Conservation (phyloP, 345 rosid species). For the Chamaenerion angustifolium region DNA sequence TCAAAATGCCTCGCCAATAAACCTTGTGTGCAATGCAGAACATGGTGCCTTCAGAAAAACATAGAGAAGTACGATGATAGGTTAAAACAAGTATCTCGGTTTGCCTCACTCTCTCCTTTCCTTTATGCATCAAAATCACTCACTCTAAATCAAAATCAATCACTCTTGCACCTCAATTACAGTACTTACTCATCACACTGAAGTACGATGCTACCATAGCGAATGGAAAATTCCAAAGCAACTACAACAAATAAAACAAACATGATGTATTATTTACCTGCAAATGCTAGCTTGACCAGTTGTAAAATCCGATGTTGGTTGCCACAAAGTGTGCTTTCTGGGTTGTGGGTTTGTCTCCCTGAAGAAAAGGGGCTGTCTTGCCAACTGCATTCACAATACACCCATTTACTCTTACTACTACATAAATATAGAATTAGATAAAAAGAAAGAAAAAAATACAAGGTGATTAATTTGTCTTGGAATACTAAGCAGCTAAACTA, state of each 20-base stretch:
- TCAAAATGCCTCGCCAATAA: slow-evolving; percentile 47
- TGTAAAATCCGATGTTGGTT: slow-evolving; percentile 61
- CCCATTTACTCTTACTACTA: too few relatives aligned
- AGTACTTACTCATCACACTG: too few relatives aligned
- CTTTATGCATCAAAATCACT: too few relatives aligned
- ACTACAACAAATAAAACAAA: too few relatives aligned
- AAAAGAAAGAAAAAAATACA: background rate
- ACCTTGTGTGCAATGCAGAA: slow-evolving; percentile 43
- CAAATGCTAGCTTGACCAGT: slow-evolving; percentile 51
- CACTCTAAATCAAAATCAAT: too few relatives aligned
- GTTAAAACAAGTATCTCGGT: too few relatives aligned
- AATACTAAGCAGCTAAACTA: background rate
- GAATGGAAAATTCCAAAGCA: too few relatives aligned
- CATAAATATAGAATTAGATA: background rate
- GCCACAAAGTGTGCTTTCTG: slow-evolving; percentile 67
- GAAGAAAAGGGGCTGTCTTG: slow-evolving; percentile 68
- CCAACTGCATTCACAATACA: slow-evolving; percentile 28
- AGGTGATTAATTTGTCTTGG: background rate
- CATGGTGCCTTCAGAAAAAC: slow-evolving; percentile 33
- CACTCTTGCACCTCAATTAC: too few relatives aligned
- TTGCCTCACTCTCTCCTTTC: too few relatives aligned
- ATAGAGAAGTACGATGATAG: too few relatives aligned
- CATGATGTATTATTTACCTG: slow-evolving; percentile 23
- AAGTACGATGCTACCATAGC: too few relatives aligned
- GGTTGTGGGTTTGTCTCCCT: slow-evolving; percentile 70